phyloP scores from a whole-genome alignment of 352 stramenopile species.

The Pythium rishiriense region DNA sequence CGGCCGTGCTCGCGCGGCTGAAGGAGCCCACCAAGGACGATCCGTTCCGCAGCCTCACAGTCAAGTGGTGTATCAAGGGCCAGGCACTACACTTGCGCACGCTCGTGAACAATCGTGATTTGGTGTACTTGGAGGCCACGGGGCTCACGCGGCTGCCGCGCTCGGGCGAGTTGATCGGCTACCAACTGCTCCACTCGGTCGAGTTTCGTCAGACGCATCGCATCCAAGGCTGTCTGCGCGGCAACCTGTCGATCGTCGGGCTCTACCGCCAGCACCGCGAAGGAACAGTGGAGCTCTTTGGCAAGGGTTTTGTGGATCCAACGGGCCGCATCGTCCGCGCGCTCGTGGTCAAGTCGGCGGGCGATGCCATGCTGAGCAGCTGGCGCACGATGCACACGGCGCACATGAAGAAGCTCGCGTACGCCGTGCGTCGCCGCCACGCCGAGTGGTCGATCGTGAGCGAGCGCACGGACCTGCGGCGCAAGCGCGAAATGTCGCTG shows the following conservation, averaged over 20 bases:
- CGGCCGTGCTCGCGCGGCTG: constrained; percentile 40
- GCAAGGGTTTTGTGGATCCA: constrained; percentile 35
- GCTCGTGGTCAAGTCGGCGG: constrained; percentile 44
- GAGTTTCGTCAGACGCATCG: constrained; percentile 41
- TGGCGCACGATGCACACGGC: constrained; percentile 42
- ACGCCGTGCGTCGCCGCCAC: constrained; percentile 17
- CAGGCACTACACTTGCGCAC: constrained; percentile 35
- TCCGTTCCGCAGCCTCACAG: constrained; percentile 44
- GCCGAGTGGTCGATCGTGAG: constrained; percentile 5
- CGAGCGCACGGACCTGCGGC: constrained; percentile 4
- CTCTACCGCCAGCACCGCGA: constrained; percentile 50
- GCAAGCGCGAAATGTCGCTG: not conserved
- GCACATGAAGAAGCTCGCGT: constrained; percentile 49
- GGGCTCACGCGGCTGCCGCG: constrained; percentile 36
- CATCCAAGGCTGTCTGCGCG: constrained; percentile 34
- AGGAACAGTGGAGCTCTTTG: constrained; percentile 45
- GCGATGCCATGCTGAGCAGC: constrained; percentile 37
- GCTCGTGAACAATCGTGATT: constrained; percentile 52
- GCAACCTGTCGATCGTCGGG: constrained; percentile 45
- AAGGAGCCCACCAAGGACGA: constrained; percentile 34
- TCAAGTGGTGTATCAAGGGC: constrained; percentile 63
- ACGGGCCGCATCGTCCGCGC: constrained; percentile 40
- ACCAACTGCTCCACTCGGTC: constrained; percentile 62
- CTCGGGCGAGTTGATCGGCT: constrained; percentile 54
- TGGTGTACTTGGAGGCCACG: constrained; percentile 56